A percentile compares a stretch with the other conserved stretches of the same genome.
phyloP scores from a whole-genome alignment of 148 eudicot species.

The Camellia japonica region DNA sequence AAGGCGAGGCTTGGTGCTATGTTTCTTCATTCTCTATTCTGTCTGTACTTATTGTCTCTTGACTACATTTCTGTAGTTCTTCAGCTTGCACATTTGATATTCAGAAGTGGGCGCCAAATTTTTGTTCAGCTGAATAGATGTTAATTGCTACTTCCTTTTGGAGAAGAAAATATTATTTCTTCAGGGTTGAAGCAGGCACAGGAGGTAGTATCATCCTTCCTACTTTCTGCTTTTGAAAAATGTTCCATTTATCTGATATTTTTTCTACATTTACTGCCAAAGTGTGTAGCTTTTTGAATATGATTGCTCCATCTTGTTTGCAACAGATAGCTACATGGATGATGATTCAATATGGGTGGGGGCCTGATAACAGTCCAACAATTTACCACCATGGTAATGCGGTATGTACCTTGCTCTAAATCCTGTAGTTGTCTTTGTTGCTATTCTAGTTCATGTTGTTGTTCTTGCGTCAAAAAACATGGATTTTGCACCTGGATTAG shows the following conservation, averaged over 20 bases:
- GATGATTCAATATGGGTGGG: constrained; percentile 96
- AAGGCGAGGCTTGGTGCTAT: no score
- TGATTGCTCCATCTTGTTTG: constrained; percentile 12
- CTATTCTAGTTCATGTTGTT: neutral
- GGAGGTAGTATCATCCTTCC: constrained; percentile 50
- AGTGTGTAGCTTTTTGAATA: neutral
- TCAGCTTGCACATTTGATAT: neutral
- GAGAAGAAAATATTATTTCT: constrained; percentile 85
- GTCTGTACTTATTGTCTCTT: no score
- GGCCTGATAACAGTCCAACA: constrained; percentile 78
- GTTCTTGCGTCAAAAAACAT: neutral
- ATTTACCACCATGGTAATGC: constrained; percentile 77
- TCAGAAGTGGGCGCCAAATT: neutral
- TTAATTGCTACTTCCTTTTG: constrained; percentile 68
- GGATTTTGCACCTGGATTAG: neutral
- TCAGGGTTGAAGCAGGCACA: constrained; percentile 84
- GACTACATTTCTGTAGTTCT: neutral
- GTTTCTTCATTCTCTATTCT: no score
- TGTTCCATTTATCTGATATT: neutral
- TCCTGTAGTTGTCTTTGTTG: neutral
- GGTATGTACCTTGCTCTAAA: constrained; percentile 43
- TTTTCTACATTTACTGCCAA: neutral
- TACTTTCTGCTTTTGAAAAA: neutral
- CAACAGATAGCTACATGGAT: constrained; percentile 89
- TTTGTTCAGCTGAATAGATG: neutral